phyloP scores from a whole-genome alignment of 106 monocot genomes.

The Dendrobium chrysotoxum region DNA sequence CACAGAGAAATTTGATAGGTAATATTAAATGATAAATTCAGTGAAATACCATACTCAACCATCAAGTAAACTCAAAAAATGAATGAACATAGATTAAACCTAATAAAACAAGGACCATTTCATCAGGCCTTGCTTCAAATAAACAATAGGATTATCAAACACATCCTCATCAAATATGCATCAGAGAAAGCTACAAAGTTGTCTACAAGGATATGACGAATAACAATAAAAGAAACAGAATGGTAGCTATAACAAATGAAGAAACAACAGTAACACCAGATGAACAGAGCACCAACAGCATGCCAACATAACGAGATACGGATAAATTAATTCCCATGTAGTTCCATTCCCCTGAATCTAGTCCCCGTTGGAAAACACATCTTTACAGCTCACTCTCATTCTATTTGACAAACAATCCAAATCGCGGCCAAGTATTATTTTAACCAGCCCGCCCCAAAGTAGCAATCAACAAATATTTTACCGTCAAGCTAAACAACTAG shows the following conservation, averaged over 20 bases:
- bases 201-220: not conserved
- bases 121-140: too few relatives aligned
- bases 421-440: not conserved
- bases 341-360: not conserved
- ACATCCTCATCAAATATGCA: too few relatives aligned
- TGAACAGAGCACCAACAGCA: not conserved
- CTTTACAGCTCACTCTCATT: not conserved
- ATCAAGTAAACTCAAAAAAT: not conserved
- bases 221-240: not conserved
- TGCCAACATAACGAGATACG: not conserved
- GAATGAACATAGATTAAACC: not conserved
- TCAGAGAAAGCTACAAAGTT: too few relatives aligned
- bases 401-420: not conserved
- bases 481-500: not conserved
- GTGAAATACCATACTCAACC: not conserved
- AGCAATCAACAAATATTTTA: not conserved
- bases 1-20: too few relatives aligned
- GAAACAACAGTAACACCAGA: not conserved
- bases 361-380: not conserved
- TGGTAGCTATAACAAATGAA: not conserved
- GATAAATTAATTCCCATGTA: not conserved
- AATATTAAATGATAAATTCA: too few relatives aligned
- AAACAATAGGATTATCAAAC: too few relatives aligned
- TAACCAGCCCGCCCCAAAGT: not conserved
- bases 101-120: not conserved